Base-by-base conservation (phyloP, 2,329 filamentous ascomycete species). In the Parastagonospora nodorum region DNA sequence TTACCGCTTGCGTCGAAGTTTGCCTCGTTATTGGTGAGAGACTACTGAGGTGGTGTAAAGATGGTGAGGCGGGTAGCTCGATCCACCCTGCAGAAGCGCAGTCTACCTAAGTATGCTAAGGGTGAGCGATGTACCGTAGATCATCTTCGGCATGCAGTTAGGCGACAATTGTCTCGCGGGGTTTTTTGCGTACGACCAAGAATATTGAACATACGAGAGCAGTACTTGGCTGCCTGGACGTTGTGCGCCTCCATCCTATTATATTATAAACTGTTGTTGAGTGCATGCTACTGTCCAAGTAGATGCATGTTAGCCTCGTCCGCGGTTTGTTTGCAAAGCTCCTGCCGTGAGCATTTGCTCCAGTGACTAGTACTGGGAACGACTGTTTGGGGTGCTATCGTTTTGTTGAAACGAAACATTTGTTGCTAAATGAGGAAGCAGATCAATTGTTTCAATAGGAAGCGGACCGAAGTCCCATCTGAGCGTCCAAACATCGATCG, bases 361-460 rank as follows among this genome's bases (percentile, higher is more conserved):
- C 14, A 16, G 29, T 37, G 45, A 30, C 38, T 27, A 27, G 33
- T 35, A 37, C 38, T 36, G 46, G n/a, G n/a, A n/a, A n/a, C n/a
- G n/a, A n/a, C n/a, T n/a, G n/a, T n/a, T n/a, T 37, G 49, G 42
- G 24, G 14, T 55, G 38, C 15, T 32, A 35, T 36, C 50, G 16
- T 24, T 19, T 41, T 44, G 37, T 39, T 44, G 24, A 48, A 36
- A 51, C 48, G 59, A 64, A 63, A 61, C 55, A 49, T 29, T 2
- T 40, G 40, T 33, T 61, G 54, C 61, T 58, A 64, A 64, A 61
- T 49, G 54, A 57, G 59, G 59, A 8, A 41, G 49, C 42, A 51
- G 55, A 53, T 53, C 43, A 50, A 29, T 45, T 53, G 52, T 57
- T 61, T 61, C 57, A 46, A 52, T 44, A 16, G 33, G 24, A 42